Percentiles rank a stretch among this genome's conserved stretches.
Conservation (phyloP, 169 alveolate species). For the Babesia caballi region DNA sequence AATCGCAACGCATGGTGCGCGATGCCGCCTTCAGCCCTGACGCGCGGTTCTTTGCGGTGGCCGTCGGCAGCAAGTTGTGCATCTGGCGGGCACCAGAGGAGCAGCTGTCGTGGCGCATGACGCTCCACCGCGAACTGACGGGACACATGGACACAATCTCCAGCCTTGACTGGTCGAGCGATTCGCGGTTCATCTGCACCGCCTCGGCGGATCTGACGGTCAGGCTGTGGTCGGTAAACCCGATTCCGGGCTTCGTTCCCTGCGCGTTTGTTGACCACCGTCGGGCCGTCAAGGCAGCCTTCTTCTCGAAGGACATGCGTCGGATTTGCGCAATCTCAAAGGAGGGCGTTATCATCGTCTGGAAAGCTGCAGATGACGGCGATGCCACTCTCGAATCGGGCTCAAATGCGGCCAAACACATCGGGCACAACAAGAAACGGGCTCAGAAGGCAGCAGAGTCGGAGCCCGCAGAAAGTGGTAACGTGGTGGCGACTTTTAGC, state of each 20-base stretch:
- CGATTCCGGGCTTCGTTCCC: conserved; percentile 68
- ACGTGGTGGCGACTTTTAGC: too few species aligned
- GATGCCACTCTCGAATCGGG: not conserved
- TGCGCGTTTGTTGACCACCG: conserved; percentile 77
- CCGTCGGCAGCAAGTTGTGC: conserved; percentile 62
- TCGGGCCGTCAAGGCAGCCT: conserved; percentile 78
- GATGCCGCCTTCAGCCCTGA: conserved; percentile 70
- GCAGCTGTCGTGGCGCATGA: conserved; percentile 64
- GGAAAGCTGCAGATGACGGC: conserved; percentile 61
- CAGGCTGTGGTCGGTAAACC: conserved; percentile 77
- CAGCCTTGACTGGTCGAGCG: conserved; percentile 76
- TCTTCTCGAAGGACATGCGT: conserved; percentile 72
- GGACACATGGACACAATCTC: conserved; percentile 76
- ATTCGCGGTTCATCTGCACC: conserved; percentile 71
- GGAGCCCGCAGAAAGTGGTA: not conserved
- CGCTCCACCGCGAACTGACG: conserved; percentile 71
- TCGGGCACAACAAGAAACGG: conserved; percentile 26
- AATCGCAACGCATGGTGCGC: conserved; percentile 56
- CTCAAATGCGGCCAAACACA: conserved; percentile 32
- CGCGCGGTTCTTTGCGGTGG: conserved; percentile 65
- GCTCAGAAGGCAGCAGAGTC: not conserved
- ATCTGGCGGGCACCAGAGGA: conserved; percentile 72
- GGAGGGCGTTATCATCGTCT: conserved; percentile 80
- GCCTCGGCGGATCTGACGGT: conserved; percentile 81
- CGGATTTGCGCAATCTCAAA: conserved; percentile 77